Evolutionary conservation across 169 alveolate species (phyloP), one percentile per base, ranked within the genome.

Genomic region (Haemoproteus tartakovskyi): DNA sequence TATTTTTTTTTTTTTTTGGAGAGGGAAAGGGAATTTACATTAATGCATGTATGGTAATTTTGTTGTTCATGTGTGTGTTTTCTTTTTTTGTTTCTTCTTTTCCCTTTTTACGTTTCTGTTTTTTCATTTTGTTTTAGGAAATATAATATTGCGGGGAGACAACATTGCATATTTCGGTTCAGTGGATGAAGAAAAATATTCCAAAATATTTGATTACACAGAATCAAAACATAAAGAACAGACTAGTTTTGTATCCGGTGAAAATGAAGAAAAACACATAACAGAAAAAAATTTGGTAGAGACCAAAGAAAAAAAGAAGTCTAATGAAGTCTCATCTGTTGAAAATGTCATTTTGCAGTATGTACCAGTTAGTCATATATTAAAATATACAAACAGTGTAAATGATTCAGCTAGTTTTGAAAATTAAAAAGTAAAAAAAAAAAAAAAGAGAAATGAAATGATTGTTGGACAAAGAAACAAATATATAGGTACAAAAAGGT

Each of bases 81-180:
- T 33, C 18, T 9, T 21, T 1, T 1, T 26, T 9, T 48, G 9
- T 27, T 14, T 14, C 2, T 29, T 5, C 18, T 6, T 61, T 14
- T 16, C 16, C 19, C 12, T 6, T 8, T 38, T 1, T n/a, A n/a
- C n/a, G n/a, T n/a, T n/a, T n/a, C 8, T 38, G 19, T 36, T 38
- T 36, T 11, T 27, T 29, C n/a, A 2, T 11, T 54, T 6, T 12
- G 9, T 1, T 12, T 12, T 36, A 88, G 93, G 93, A 46, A 64
- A 86, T 50, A 21, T 87, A 43, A 82, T 88, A 8, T 85, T 88
- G 11, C 54, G 93, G 27, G 93, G 93, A 22, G 93, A 88, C 51
- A 88, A 90, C 51, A 86, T 88, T 46, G 89, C 93, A 21, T 88
- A 88, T 47, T 88, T 88, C 38, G 87, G 93, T 26, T 80, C 90